Base-by-base conservation (phyloP, 202 grass and related monocot genomes). In the Panicum virgatum region DNA sequence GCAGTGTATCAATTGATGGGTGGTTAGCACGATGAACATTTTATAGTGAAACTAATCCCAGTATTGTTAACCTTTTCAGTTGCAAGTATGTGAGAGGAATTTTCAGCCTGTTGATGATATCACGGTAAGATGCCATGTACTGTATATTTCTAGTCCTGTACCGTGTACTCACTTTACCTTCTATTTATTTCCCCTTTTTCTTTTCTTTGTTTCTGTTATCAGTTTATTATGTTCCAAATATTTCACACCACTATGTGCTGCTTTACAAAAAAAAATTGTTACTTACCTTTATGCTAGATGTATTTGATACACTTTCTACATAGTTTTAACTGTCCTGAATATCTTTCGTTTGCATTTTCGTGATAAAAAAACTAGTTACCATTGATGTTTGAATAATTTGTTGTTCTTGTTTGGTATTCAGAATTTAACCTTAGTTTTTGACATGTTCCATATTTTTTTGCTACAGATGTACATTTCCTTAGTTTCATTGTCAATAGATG, bases 51-150 rank as follows among this genome's bases (percentile, higher is more conserved):
- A 44, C 66, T 74, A 53, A 82, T 43, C 15, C 7, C 27, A 79
- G 14, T 79, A 50, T 79, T 85, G 54, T 80, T 78, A 58, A 85
- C 78, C 30, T 79, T 67, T 86, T 81, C 85, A 98, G 96, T 80
- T 98, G 23, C 96, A 96, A 96, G 89, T 98, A 52, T 95, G 91
- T 75, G 81, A 98, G 85, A 98, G 92, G 77, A 98, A 96, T 73
- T 98, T 91, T 81, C 85, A 98, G 37, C 96, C 96, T 87, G 93
- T 78, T 70, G 96, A 93, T 79, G 96, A 96, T 88, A 86, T 79
- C 70, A 96, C 80, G 5, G 96, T 98, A 86, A 74, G 80, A 81
- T 85, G 54, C 36, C 22, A 62, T 38, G 16, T 43, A 39, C 75
- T 60, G 19, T 50, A 39, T 27, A 56, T 68, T 85, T 79, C 27